phyloP scores from a whole-genome alignment of 108 stramenopile species.

The Cyclotella cryptica region DNA sequence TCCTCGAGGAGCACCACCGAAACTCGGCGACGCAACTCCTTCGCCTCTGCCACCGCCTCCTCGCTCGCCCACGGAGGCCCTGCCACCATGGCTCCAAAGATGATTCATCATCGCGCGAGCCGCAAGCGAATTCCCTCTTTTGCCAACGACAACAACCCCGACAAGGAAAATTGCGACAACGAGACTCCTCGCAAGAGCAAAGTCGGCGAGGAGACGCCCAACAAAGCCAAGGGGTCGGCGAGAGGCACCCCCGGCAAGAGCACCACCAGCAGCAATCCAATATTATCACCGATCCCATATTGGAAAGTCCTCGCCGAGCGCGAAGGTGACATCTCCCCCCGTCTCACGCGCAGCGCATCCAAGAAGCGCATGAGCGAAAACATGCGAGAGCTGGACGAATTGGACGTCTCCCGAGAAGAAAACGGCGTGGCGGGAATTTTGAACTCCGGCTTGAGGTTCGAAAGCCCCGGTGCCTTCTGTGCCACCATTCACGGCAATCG shows the following conservation, averaged over 20 bases:
- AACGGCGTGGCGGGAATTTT: too few relatives aligned
- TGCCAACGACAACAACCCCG: not conserved
- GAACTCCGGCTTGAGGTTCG: not conserved
- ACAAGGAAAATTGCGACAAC: not conserved
- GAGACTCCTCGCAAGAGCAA: not conserved
- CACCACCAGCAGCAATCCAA: not conserved
- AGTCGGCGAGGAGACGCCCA: not conserved
- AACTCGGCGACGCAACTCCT: slow-evolving; percentile 14
- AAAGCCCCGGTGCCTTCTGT: not conserved
- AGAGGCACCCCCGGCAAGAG: not conserved
- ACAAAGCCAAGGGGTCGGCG: not conserved
- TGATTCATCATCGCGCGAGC: not conserved
- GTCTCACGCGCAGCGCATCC: slow-evolving; percentile 57
- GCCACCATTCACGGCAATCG: not conserved
- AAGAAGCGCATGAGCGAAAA: slow-evolving; percentile 27
- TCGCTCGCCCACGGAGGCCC: slow-evolving; percentile 13
- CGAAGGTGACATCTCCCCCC: slow-evolving; percentile 52
- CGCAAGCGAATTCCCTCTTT: not conserved
- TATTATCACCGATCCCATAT: slow-evolving; percentile 70
- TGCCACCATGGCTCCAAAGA: slow-evolving; percentile 16
- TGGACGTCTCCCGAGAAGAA: not conserved
- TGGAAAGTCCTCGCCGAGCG: slow-evolving; percentile 67
- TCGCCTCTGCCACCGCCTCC: slow-evolving; percentile 23
- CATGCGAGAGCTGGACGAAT: not conserved
- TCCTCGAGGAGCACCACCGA: not conserved